A percentile compares a stretch with the other conserved stretches of the same genome.
These are phyloP conservation scores for Hypoxylon trugodes DNA, from an alignment of 495 filamentous ascomycete species.

Conservation along the genomic window DNA sequence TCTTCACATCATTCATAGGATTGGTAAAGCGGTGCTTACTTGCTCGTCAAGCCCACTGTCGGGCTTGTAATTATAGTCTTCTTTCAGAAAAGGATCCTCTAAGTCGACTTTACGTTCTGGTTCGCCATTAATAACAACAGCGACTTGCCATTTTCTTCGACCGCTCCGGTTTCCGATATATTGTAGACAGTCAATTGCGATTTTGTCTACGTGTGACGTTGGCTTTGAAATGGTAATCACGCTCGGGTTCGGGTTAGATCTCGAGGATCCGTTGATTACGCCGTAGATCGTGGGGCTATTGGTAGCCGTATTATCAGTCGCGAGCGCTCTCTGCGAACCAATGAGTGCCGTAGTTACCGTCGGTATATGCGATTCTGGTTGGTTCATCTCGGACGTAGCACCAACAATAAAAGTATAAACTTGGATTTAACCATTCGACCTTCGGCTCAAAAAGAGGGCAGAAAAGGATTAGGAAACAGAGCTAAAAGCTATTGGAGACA, in stretches of 20 bases:
- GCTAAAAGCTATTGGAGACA: neutral
- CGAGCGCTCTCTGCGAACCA: neutral
- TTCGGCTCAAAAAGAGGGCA: neutral
- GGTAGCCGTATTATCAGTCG: neutral
- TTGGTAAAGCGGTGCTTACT: neutral
- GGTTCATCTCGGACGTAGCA: conserved; percentile 5
- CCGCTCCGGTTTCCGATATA: neutral
- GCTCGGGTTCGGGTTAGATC: neutral
- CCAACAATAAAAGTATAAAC: neutral
- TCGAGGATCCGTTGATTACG: neutral
- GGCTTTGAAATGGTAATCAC: neutral
- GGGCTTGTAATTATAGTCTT: conserved; percentile 3
- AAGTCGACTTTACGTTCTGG: neutral
- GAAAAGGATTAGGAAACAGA: neutral
- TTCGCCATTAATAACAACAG: neutral
- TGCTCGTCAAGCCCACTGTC: neutral
- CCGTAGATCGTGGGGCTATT: neutral
- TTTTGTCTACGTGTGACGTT: neutral
- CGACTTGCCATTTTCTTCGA: neutral
- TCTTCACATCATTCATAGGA: neutral
- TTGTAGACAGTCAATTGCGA: neutral
- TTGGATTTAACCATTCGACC: neutral
- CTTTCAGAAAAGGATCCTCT: neutral
- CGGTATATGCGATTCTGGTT: neutral
- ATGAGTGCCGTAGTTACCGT: neutral